Percentiles rank a stretch among this genome's conserved stretches.
Conservation (phyloP, 345 rosid species). For the Alliaria petiolata region DNA sequence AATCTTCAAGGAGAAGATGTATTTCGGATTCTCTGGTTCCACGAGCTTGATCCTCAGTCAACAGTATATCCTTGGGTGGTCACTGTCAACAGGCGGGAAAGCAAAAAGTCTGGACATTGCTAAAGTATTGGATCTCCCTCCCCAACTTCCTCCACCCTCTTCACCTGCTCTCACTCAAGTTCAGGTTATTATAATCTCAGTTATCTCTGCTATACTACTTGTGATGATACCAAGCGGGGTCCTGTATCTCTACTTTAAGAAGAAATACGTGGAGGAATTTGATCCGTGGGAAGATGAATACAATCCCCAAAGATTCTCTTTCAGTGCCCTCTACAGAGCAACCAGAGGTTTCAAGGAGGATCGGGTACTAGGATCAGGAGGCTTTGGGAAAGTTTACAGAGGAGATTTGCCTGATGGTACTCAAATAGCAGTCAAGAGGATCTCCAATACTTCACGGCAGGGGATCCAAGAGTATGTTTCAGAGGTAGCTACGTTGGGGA, state of each 20-base stretch:
- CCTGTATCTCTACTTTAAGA: neutral
- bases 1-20: neutral
- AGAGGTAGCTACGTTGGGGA: no score
- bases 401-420: neutral
- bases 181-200: neutral
- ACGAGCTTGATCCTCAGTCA: neutral
- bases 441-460: neutral
- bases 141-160: neutral
- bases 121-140: neutral
- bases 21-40: neutral
- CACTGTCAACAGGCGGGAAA: neutral
- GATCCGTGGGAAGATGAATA: neutral
- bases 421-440: neutral
- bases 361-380: neutral
- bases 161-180: neutral
- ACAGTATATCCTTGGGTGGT: neutral
- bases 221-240: neutral
- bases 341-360: neutral
- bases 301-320: neutral
- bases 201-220: neutral
- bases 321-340: neutral
- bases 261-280: neutral
- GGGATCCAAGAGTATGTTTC: neutral
- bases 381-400: neutral
- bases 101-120: neutral